These are phyloP conservation scores for Salinomyces thailandicus DNA, from an alignment of 2,329 filamentous ascomycete genomes.

Conservation along the genomic window DNA sequence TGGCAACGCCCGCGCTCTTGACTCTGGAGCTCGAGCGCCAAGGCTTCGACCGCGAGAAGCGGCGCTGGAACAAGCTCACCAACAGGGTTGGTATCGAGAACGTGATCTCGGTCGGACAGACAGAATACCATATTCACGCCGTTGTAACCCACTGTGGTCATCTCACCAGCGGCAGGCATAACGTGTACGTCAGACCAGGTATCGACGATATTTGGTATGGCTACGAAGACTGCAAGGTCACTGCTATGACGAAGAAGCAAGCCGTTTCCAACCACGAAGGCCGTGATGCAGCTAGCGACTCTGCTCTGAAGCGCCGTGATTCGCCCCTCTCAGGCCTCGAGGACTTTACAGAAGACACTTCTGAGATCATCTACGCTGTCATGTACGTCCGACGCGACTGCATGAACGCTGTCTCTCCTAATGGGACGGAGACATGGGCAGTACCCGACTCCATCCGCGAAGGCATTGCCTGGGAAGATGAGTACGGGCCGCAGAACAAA, in stretches of 20 bases:
- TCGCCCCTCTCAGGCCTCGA: conserved; percentile 12
- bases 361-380: conserved; percentile 18
- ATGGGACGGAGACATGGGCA: background rate
- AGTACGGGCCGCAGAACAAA: background rate
- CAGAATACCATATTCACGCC: conserved; percentile 47
- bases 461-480: background rate
- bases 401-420: background rate
- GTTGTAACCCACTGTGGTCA: conserved; percentile 51
- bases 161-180: conserved; percentile 49
- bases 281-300: conserved; percentile 1
- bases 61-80: conserved; percentile 48
- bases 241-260: conserved; percentile 46
- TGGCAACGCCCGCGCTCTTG: conserved; percentile 25
- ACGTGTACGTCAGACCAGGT: conserved; percentile 48
- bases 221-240: conserved; percentile 44
- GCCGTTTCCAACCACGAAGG: conserved; percentile 34
- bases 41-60: conserved; percentile 42
- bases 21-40: conserved; percentile 48
- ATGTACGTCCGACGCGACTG: conserved; percentile 19
- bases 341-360: conserved; percentile 3
- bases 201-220: conserved; percentile 50
- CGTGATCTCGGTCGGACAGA: conserved; percentile 37
- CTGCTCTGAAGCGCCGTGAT: conserved; percentile 11
- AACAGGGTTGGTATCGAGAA: conserved; percentile 49
- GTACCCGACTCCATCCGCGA: conserved; percentile 3